Conservation (phyloP, 805 yeast genomes). For the Ogataea glucozyma region DNA sequence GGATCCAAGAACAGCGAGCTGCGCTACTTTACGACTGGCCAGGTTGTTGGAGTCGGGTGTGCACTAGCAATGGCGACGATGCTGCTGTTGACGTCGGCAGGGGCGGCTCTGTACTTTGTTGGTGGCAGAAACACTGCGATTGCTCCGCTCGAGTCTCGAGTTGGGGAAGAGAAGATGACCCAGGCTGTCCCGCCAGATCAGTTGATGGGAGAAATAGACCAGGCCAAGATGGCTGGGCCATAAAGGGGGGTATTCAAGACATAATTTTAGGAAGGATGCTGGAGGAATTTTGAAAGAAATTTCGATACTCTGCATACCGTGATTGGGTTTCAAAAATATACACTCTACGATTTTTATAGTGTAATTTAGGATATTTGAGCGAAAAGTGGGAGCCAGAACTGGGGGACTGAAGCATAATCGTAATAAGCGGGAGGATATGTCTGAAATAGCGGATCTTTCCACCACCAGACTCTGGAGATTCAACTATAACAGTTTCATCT, state of each 20-base stretch:
- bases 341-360: no score
- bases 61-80: conserved; percentile 64
- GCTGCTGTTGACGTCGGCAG: conserved; percentile 38
- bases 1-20: conserved; percentile 1
- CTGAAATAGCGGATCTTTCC: no score
- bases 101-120: conserved; percentile 41
- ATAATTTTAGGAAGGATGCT: no score
- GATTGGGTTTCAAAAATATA: no score
- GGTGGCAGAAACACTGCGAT: conserved; percentile 42
- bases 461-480: no score
- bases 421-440: no score
- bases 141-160: conserved; percentile 51
- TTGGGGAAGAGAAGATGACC: conserved; percentile 61
- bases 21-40: conserved; percentile 49
- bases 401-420: no score
- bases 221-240: conserved; percentile 15
- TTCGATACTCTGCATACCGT: no score
- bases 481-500: no score
- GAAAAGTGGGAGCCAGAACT: no score
- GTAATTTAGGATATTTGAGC: no score
- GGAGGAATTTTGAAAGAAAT: no score
- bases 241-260: neutral
- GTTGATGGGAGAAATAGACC: conserved; percentile 34
- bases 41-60: conserved; percentile 65
- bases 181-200: conserved; percentile 62